phyloP scores from a whole-genome alignment of 108 stramenopile species.

The Chaetoceros muelleri region DNA sequence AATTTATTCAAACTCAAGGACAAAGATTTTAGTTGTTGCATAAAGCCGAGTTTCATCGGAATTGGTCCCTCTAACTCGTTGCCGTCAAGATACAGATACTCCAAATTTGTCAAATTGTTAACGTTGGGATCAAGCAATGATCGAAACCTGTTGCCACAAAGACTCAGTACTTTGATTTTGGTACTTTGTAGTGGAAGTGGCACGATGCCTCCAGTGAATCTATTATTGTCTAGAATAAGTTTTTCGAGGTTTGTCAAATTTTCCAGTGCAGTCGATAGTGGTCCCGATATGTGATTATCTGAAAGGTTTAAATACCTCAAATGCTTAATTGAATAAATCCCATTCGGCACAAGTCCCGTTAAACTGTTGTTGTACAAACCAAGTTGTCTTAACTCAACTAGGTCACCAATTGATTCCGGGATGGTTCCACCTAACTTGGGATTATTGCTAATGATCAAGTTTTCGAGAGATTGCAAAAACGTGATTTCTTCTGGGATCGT shows the following conservation, averaged over 20 bases:
- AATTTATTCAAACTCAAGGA: slow-evolving; percentile 26
- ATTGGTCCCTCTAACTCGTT: slow-evolving; percentile 47
- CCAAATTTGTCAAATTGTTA: slow-evolving; percentile 13
- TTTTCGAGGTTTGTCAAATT: slow-evolving; percentile 31
- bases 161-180: slow-evolving; percentile 6
- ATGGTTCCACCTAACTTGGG: slow-evolving; percentile 41
- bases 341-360: slow-evolving; percentile 39
- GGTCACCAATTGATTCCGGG: slow-evolving; percentile 41
- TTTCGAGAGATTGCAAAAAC: slow-evolving; percentile 33
- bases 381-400: slow-evolving; percentile 43
- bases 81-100: slow-evolving; percentile 28
- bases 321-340: slow-evolving; percentile 27
- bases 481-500: slow-evolving; percentile 27
- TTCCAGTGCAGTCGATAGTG: slow-evolving; percentile 20
- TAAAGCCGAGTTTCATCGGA: slow-evolving; percentile 12
- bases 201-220: slow-evolving; percentile 35
- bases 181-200: slow-evolving; percentile 3
- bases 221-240: slow-evolving; percentile 53
- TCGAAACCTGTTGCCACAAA: slow-evolving; percentile 4
- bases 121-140: slow-evolving; percentile 4
- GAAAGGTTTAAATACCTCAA: slow-evolving; percentile 46
- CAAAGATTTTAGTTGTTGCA: slow-evolving; percentile 13
- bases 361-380: slow-evolving; percentile 52
- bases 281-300: slow-evolving; percentile 47
- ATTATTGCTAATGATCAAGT: slow-evolving; percentile 56